Base-by-base conservation (phyloP, 2,329 filamentous ascomycete species). In the Geosmithia flava region DNA sequence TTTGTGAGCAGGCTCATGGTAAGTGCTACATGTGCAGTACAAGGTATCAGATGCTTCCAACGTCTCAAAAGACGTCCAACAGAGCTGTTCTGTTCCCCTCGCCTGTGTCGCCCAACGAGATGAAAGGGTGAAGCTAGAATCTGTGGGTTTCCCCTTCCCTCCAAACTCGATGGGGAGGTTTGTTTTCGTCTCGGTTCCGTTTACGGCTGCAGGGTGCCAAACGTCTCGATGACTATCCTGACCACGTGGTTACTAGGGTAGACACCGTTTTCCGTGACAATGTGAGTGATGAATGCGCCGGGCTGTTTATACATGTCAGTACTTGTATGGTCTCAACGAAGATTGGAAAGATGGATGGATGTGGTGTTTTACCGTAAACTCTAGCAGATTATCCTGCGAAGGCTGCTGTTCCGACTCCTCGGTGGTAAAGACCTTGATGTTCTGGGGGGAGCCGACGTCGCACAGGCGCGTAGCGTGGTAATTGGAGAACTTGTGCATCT, bases 401-500 rank as follows among this genome's bases (percentile, higher is more conserved):
- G 33, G 33, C 50, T 71, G 66, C 51, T 75, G 62, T 49, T 65
- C 68, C 42, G 57, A 46, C 13, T 53, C 69, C 5, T 76, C 71
- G 1, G 78, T 79, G 56, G 73, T 74, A 62, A 93, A 94, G 45
- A 87, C 79, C 50, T 93, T 72, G 15, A 94, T 76, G 33, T 80
- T 75, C 65, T 95, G 88, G 59, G 84, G 77, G 54, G 95, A 70
- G 0, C 86, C 86, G 50, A 95, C 69, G 59, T 93, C 86, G 50
- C 83, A 80, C 65, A 95, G 88, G 53, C 83, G 81, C 20, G 93
- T 69, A 15, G 1, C 91, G 87, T 42, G 17, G 58, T 90, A 93
- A 48, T 57, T 89, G 78, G 44, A 94, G 61, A 98, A 96, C 68
- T 98, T 98, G 72, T 98, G 93, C 58, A 87, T 94, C 70, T 98